phyloP scores from a whole-genome alignment of 495 filamentous ascomycete species.

The Staphylotrichum longicolle region DNA sequence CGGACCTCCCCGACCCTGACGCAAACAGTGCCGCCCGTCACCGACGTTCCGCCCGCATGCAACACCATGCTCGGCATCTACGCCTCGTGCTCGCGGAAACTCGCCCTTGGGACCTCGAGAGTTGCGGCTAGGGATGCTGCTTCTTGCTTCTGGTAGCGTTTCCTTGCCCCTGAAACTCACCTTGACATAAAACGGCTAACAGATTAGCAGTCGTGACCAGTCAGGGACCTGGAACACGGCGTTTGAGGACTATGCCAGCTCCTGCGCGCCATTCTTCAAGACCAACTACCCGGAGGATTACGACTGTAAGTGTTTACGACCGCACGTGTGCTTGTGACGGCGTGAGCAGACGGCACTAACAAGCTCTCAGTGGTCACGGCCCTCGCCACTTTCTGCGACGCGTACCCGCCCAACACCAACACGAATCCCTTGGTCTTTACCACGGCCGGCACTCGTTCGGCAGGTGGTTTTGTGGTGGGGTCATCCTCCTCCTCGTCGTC shows the following conservation, averaged over 20 bases:
- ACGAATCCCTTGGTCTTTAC: background rate
- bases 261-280: constrained; percentile 24
- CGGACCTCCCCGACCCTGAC: background rate
- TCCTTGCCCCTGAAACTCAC: background rate
- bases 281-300: constrained; percentile 22
- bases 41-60: constrained; percentile 19
- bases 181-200: background rate
- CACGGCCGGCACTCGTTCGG: background rate
- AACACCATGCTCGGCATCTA: constrained; percentile 20
- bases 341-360: too few species aligned
- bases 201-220: constrained; percentile 7
- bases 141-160: constrained; percentile 25
- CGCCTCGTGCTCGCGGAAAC: constrained; percentile 13
- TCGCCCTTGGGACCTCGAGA: constrained; percentile 1
- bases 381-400: constrained; percentile 26
- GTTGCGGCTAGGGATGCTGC: constrained; percentile 2
- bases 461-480: background rate
- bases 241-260: constrained; percentile 26
- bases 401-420: background rate
- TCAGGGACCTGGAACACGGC: constrained; percentile 24
- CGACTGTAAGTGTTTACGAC: constrained; percentile 14
- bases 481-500: background rate
- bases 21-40: background rate
- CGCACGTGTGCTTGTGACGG: background rate
- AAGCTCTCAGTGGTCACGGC: too few species aligned